phyloP scores from a whole-genome alignment of 495 filamentous ascomycete species.

The Venustampulla echinocandica region DNA sequence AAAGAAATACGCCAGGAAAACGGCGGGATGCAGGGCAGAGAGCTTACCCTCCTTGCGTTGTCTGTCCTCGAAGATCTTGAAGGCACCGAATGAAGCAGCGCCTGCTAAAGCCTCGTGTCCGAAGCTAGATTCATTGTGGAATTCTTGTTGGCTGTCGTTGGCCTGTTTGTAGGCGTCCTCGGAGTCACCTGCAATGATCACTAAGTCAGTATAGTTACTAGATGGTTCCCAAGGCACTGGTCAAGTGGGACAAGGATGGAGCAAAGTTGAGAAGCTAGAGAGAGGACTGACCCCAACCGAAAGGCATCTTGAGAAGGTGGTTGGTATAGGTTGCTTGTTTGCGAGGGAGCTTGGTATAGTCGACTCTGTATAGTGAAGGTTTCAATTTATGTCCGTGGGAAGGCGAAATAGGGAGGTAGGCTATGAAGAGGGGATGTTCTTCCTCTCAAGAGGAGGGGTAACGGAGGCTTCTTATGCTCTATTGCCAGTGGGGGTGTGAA shows the following conservation, averaged over 20 bases:
- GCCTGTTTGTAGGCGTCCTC: conserved; percentile 51
- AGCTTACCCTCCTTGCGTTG: conserved; percentile 59
- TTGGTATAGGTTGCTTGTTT: too few species aligned
- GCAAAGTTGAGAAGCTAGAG: neutral
- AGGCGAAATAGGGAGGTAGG: neutral
- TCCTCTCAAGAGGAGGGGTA: neutral
- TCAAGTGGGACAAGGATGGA: too few species aligned
- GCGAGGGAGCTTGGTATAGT: too few species aligned
- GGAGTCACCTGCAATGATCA: conserved; percentile 15
- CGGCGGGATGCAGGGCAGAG: neutral
- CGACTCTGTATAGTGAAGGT: too few species aligned
- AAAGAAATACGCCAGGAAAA: too few species aligned
- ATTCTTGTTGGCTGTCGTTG: conserved; percentile 30
- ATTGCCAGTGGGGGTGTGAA: neutral
- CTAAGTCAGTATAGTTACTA: conserved; percentile 7
- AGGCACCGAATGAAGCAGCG: conserved; percentile 68
- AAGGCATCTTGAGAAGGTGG: conserved; percentile 19
- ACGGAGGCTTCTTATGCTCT: neutral
- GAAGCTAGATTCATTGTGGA: conserved; percentile 51
- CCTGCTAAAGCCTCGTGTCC: conserved; percentile 69
- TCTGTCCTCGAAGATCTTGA: conserved; percentile 72
- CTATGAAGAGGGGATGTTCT: too few species aligned
- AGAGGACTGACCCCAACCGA: conserved; percentile 21
- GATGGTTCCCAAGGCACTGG: too few species aligned
- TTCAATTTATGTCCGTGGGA: too few species aligned